Base-by-base conservation (phyloP, 2,329 filamentous ascomycete species). In the Aspergillus arachidicola region DNA sequence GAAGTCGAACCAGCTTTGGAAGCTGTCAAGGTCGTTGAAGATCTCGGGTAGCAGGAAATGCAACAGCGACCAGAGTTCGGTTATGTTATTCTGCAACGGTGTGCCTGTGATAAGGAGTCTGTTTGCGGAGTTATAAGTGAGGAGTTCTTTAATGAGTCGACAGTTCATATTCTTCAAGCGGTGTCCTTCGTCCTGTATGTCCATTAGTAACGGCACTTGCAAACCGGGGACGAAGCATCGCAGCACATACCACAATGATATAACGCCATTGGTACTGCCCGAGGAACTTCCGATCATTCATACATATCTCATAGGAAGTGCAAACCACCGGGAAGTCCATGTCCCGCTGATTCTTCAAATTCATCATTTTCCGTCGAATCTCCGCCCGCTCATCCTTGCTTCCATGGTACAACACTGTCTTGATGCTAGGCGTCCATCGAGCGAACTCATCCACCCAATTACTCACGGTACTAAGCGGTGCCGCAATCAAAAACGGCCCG, bases 81-180 rank as follows among this genome's bases (percentile, higher is more conserved):
- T 91, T 0, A 99, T 84, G 66, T 98, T 98, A 76, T 99, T 99
- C 68, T 99, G 95, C 0, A 99, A 80, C 0, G 95, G 95, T 0
- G 95, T 99, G 10, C 95, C 95, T 0, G 95, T 98, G 38, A 99
- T 97, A 1, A 99, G 85, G 0, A 99, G 84, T 61, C 95, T 87
- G 46, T 96, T 97, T 0, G 94, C 93, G 0, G 94, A 98, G 28
- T 90, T 89, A 72, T 98, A 98, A 0, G 91, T 90, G 67, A 95
- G 88, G 0, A 99, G 81, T 68, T 97, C 93, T 55, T 92, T 90
- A 66, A 98, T 97, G 0, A 99, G 83, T 62, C 92, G 91, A 34
- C 94, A 96, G 57, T 98, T 94, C 66, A 96, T 90, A 68, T 99
- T 99, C 81, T 99, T 99, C 85, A 99, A 89, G 1, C 95, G 90